Base-by-base conservation (phyloP, 148 eudicot genomes). In the Vaccinium corymbosum region DNA sequence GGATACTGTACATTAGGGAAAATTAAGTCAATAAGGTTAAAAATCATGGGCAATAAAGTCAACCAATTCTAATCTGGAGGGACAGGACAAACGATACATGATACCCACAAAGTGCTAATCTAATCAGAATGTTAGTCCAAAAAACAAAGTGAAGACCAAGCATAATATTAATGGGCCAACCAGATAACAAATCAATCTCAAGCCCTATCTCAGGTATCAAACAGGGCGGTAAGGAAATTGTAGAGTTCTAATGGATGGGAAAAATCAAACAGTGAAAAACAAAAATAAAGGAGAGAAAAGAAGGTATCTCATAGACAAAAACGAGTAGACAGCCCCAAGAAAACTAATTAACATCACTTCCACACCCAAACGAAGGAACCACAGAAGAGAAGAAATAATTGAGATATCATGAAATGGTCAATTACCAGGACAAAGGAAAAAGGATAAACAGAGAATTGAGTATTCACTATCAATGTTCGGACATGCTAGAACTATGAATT, bases 281-380 rank as follows among this genome's bases (percentile, higher is more conserved):
- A 42, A 17, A 9, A 19, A 48, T 4, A 75, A 48, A 48, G 7
- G 3, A 74, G 7, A 20, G 29, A 75, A 48, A 46, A 75, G 13
- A 76, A 48, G 79, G 55, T 22, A 48, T 76, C 79, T 46, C 55
- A 76, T 20, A 76, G 35, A 13, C 72, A 32, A 22, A 66, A 64
- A 8, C 27, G 29, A 75, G 27, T 42, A 75, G 9, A 75, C 53
- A 20, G 27, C 50, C n/a, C 50, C 13, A 10, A 55, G 55, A 46
- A 76, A 76, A 55, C 48, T 20, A 76, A 76, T 20, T 48, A n/a
- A 48, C 27, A 76, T n/a, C 79, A 48, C 49, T 76, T 75, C 29
- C 11, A 49, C 12, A 25, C 52, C 22, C 25, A 13, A 82, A 72
- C 20, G 42, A 2, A 83, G 56, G 46, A 15, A 55, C 20, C 3